Base-by-base conservation (phyloP, 2,329 filamentous ascomycete species). In the Colletotrichum eremochloae region DNA sequence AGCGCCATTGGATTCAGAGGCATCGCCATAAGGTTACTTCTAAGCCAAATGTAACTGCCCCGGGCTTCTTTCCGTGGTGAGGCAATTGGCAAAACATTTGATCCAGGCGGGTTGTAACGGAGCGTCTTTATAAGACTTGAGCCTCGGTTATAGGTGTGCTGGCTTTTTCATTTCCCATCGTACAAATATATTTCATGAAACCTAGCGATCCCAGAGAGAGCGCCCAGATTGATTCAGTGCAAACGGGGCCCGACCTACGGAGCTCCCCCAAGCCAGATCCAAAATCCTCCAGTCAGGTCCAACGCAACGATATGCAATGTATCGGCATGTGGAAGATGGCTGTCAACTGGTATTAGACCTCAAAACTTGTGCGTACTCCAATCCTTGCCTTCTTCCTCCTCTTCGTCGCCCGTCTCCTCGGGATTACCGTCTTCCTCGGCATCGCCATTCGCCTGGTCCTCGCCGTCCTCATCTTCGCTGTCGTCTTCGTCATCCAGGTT, bases 401-500 rank as follows among this genome's bases (percentile, higher is more conserved):
- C 73, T 3, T 75, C 76, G 6, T 75, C 75, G 1, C 61, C 77
- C 9, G 63, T 61, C 12, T 75, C 75, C 31, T 75, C 60, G 5
- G 48, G 60, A 55, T 44, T 64, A n/a, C 24, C 48, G 53, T 42
- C 52, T 4, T 50, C 80, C 0, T 81, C 82, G 0, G 63, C 62
- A 50, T 69, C 46, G 5, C 61, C 63, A 40, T 63, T 52, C 24
- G 20, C 64, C 24, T 74, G 71, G 1, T 73, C 75, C 15, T 75
- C 63, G 8, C 33, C 63, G 18, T 50, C 80, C 0, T 81, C 82
- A 0, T 81, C 81, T 6, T 81, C 82, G 14, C 79, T 79, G 11
- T 78, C 78, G 18, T 83, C 83, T 14, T 84, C 83, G 18, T 86
- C 86, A 8, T 84, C 86, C 6, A 80, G 52, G 15, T 78, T 80